Base-by-base conservation (phyloP, 2,329 filamentous ascomycete species). In the Penicillium sp. region DNA sequence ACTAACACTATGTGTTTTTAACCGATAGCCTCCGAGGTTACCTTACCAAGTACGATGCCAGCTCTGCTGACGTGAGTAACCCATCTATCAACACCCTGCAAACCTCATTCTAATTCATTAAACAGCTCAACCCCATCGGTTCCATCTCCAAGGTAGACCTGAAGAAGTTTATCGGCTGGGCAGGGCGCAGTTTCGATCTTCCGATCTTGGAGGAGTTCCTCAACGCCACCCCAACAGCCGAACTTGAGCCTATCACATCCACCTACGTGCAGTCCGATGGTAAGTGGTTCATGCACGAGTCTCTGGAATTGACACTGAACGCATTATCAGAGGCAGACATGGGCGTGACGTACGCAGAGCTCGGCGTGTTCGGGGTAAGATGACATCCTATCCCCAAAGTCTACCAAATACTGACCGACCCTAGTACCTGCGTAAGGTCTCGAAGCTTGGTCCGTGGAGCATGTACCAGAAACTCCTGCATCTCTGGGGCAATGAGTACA, bases 81-180 rank as follows among this genome's bases (percentile, higher is more conserved):
- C 20, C 22, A 5, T 27, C 16, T 7, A 4, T 31, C 7, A 29
- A 16, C 5, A 3, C 18, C 18, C 18, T 42, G 22, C 28, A 27
- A 85, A 56, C 82, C 82, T 3, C 83, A 85, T 44, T 37, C 46
- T 35, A 32, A 47, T 6, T 9, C 11, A 14, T 37, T 3, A 2
- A 37, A 13, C 40, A 61, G 69, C 68, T 63, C 26, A 69, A 66
- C 49, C 67, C 63, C 6, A 69, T 70, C 47, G 69, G 74, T 20
- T 68, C 67, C 9, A 79, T 82, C 46, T 76, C 72, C 47, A 89
- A 88, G 65, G 80, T 74, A 1, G 86, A 89, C 56, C 70, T 88
- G 1, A 87, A 86, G 64, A 69, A 76, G 8, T 89, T 90, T 68
- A 85, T 89, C 49, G 70, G 69, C n/a, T 89, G 80, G 75, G 78